These are phyloP conservation scores for Cryptococcus floricola DNA, from an alignment of 1,284 basidiomycete species.

Conservation along the genomic window DNA sequence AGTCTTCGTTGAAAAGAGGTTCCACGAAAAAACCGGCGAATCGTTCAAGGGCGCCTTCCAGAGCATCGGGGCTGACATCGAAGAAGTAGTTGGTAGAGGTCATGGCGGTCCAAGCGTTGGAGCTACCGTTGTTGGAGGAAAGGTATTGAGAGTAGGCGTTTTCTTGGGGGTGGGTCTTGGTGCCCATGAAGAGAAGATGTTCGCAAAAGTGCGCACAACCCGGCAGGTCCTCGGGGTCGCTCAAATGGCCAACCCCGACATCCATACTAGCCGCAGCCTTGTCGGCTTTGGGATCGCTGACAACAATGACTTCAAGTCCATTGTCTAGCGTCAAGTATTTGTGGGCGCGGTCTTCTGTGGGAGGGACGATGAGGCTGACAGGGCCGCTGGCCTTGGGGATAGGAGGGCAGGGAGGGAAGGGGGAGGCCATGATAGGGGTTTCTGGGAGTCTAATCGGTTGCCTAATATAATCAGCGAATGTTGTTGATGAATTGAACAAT, in stretches of 20 bases:
- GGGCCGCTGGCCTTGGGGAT: constrained; percentile 38
- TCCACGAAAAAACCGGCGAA: constrained; percentile 94
- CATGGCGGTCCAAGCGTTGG: constrained; percentile 92
- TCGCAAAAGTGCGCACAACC: constrained; percentile 58
- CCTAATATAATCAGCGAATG: not conserved
- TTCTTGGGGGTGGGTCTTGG: constrained; percentile 63
- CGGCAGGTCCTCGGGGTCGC: constrained; percentile 72
- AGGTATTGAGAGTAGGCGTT: constrained; percentile 92
- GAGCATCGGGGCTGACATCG: constrained; percentile 79
- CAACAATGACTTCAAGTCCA: constrained; percentile 77
- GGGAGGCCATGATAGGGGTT: constrained; percentile 11
- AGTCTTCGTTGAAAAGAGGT: constrained; percentile 80
- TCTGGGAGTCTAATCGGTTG: constrained; percentile 5
- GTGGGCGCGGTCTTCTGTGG: constrained; percentile 71
- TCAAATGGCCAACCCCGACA: constrained; percentile 90
- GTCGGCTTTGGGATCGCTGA: constrained; percentile 84
- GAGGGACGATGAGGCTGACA: constrained; percentile 58
- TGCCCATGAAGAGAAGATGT: constrained; percentile 83
- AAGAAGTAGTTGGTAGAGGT: constrained; percentile 85
- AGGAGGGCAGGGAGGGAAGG: constrained; percentile 34
- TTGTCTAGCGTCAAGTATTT: constrained; percentile 80
- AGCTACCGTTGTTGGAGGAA: constrained; percentile 81
- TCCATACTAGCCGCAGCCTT: constrained; percentile 94
- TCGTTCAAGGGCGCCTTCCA: constrained; percentile 79
- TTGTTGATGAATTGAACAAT: not conserved